Percentiles rank a stretch among this genome's conserved stretches.
Conservation (phyloP, 768 basidiomycete genomes). For the Tephrocybe sp. region DNA sequence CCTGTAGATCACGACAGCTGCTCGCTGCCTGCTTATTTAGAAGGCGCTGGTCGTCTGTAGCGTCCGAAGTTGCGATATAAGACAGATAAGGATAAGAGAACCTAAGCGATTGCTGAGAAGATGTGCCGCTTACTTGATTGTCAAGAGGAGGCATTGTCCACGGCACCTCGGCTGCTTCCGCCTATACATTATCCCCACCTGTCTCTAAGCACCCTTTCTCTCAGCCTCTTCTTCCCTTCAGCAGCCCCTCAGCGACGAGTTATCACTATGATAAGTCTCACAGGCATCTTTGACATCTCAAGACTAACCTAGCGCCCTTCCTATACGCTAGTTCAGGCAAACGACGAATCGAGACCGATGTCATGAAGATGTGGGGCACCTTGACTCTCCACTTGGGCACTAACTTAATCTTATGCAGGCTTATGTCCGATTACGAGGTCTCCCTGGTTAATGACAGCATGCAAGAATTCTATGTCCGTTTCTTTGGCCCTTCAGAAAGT, state of each 20-base stretch:
- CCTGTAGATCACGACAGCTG: too few species aligned
- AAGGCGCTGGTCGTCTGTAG: conserved; percentile 6
- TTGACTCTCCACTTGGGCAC: conserved; percentile 6
- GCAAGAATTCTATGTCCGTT: conserved; percentile 98
- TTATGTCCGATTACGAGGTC: conserved; percentile 99
- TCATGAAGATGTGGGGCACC: conserved; percentile 89
- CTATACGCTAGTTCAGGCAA: conserved; percentile 77
- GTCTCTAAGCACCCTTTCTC: background rate
- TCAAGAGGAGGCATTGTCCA: background rate
- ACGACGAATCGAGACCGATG: conserved; percentile 97
- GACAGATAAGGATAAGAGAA: background rate
- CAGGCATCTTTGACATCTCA: background rate
- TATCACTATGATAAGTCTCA: conserved; percentile 60
- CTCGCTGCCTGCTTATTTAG: too few species aligned
- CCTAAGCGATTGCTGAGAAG: too few species aligned
- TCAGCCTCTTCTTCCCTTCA: conserved; percentile 9
- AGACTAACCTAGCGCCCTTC: conserved; percentile 18
- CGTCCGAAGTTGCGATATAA: background rate
- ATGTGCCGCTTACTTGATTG: too few species aligned
- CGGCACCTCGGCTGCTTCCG: conserved; percentile 11
- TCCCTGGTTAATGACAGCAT: conserved; percentile 97
- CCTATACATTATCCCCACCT: conserved; percentile 3
- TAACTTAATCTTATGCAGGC: conserved; percentile 42
- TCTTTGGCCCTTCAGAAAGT: conserved; percentile 95
- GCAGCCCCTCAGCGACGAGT: background rate